Conservation (phyloP, 2,329 filamentous ascomycete species). For the Colletotrichum salicis region DNA sequence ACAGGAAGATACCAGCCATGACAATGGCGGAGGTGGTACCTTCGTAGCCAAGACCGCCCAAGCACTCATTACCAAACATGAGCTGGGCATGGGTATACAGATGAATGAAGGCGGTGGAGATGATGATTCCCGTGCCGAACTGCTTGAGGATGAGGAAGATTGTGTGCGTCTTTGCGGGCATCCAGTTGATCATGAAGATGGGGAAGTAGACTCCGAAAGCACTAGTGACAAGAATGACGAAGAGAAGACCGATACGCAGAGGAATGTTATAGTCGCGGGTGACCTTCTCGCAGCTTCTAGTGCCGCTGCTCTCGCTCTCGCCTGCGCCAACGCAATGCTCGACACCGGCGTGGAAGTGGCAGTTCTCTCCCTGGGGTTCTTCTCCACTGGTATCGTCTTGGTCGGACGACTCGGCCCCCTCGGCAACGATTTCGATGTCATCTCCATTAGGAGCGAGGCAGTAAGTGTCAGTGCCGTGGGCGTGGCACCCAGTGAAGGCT, state of each 20-base stretch:
- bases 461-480: constrained; percentile 67
- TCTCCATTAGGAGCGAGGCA: constrained; percentile 69
- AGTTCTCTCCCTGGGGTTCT: constrained; percentile 56
- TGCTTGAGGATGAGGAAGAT: constrained; percentile 75
- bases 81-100: constrained; percentile 78
- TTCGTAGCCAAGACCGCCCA: constrained; percentile 75
- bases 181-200: constrained; percentile 69
- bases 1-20: constrained; percentile 79
- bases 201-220: constrained; percentile 64
- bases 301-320: constrained; percentile 50
- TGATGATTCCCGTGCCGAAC: constrained; percentile 78
- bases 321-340: constrained; percentile 59
- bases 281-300: constrained; percentile 55
- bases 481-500: constrained; percentile 73
- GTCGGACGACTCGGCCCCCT: constrained; percentile 42
- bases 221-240: constrained; percentile 76
- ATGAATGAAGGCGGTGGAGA: constrained; percentile 77
- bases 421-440: constrained; percentile 67
- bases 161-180: constrained; percentile 59
- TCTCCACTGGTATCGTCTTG: constrained; percentile 37
- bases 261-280: constrained; percentile 72
- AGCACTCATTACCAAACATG: constrained; percentile 78
- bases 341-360: constrained; percentile 80
- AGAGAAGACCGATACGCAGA: constrained; percentile 76
- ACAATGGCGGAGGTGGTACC: constrained; percentile 75